Percentiles rank a stretch among this genome's conserved stretches.
Conservation (phyloP, 192 early-diverging fungal species). For the Pilobolus umbonatus region DNA sequence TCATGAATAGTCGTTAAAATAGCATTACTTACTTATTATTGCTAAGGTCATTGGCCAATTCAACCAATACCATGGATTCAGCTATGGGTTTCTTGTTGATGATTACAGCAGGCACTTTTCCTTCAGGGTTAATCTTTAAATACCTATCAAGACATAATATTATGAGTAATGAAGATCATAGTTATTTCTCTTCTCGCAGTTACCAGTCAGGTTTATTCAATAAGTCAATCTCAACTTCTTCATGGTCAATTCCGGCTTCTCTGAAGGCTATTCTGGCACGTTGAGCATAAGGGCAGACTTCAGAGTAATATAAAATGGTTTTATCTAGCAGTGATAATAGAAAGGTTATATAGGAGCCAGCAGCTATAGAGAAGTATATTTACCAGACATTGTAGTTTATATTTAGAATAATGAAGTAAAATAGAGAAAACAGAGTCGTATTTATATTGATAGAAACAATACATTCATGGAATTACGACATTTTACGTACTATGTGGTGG, state of each 20-base stretch:
- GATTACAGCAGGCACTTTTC: constrained; percentile 62
- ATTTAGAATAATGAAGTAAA: too few species aligned
- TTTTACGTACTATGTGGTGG: too few species aligned
- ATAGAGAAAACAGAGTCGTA: too few species aligned
- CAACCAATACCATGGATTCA: constrained; percentile 63
- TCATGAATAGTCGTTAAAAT: neutral
- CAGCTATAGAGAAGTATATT: too few species aligned
- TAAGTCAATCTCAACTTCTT: constrained; percentile 60
- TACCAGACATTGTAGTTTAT: too few species aligned
- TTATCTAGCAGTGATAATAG: constrained; percentile 16
- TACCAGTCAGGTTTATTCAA: constrained; percentile 60
- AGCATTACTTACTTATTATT: constrained; percentile 40
- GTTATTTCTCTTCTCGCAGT: neutral
- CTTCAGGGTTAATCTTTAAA: constrained; percentile 61
- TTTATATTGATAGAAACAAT: too few species aligned
- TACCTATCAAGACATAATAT: constrained; percentile 20
- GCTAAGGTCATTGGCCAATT: constrained; percentile 59
- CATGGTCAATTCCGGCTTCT: constrained; percentile 46
- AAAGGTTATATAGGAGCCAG: neutral
- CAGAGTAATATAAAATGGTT: constrained; percentile 53
- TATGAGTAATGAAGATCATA: neutral
- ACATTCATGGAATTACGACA: too few species aligned
- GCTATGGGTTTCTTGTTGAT: constrained; percentile 52
- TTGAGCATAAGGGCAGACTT: constrained; percentile 66
- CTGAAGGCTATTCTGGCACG: constrained; percentile 59